Evolutionary conservation across 164 flowering plant genomes (phyloP).

Genomic region (Piper betle): DNA sequence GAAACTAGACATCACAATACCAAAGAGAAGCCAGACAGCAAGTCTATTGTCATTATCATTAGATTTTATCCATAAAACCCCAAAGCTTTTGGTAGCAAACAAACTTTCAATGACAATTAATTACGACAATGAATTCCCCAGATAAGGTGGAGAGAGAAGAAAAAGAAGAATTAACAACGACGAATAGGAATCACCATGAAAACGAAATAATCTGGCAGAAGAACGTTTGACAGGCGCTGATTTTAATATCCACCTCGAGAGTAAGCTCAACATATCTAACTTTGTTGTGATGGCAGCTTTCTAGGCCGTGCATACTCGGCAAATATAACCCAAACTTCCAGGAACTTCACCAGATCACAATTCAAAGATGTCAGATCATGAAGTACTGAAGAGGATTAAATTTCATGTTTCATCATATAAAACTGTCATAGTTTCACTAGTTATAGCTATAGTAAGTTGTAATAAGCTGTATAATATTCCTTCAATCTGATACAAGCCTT

Average conservation of each 20-base stretch:
- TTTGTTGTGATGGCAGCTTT: background rate
- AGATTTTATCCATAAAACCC: too few relatives aligned
- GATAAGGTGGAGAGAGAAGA: too few relatives aligned
- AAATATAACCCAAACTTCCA: constrained; percentile 17
- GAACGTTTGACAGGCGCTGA: background rate
- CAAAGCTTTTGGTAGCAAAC: too few relatives aligned
- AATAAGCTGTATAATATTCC: too few relatives aligned
- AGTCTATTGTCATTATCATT: too few relatives aligned
- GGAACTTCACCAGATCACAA: constrained; percentile 5
- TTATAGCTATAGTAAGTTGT: background rate
- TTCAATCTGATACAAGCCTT: too few relatives aligned
- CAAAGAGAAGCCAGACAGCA: too few relatives aligned
- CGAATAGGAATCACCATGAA: background rate
- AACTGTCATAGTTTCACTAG: background rate
- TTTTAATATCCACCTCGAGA: background rate
- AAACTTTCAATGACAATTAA: too few relatives aligned
- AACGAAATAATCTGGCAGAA: background rate
- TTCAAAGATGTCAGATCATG: too few relatives aligned
- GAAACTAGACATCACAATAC: too few relatives aligned
- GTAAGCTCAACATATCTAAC: background rate
- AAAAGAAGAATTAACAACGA: too few relatives aligned
- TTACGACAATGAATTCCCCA: too few relatives aligned
- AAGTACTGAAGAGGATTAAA: background rate
- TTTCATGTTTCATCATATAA: background rate
- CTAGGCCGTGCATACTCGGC: constrained; percentile 16